Base-by-base conservation (phyloP, 2,329 filamentous ascomycete species). In the Cladorrhinum sp. region DNA sequence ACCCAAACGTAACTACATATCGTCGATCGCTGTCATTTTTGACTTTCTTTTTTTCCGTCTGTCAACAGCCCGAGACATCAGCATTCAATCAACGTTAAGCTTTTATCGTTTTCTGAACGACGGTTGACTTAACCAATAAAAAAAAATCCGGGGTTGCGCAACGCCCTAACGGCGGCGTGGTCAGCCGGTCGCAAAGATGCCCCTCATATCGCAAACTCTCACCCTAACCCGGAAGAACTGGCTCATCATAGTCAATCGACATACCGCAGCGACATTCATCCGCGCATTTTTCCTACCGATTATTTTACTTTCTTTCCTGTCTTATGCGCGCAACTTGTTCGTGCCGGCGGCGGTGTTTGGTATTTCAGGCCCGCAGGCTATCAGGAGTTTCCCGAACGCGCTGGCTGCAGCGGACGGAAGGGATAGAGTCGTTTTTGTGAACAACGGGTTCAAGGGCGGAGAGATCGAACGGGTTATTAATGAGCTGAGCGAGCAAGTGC, bases 241-340 rank as follows among this genome's bases (percentile, higher is more conserved):
- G 58, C 80, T 82, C 58, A 84, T 86, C 66, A 76, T 85, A 14
- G 67, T 86, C 33, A 67, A 80, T 49, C 82, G 86, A 5, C 85
- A 86, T 71, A 68, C 74, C 20, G 59, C 79, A 4, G 76, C 81
- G 21, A 84, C 84, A 2, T 61, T 80, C 50, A 74, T 85, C 63
- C 83, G 85, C 67, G 82, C 85, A 5, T 80, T 89, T 55, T 42
- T 88, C 20, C 76, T 88, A 1, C 86, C 86, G 2, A 74, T 88
- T 30, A 70, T 82, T 50, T 74, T 89, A 56, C 80, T 83, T 46
- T 75, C 81, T 21, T 86, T 88, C 68, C 80, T 89, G 62, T 83
- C 79, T 57, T 94, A 89, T 73, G 88, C 91, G 16, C 88, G 90
- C 67, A 93, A 93, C 72, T 84, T 96, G 64, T 94, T 96, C 69